Evolutionary conservation across 176 grass and related monocot species (phyloP).

Genomic region (Oryza coarctata): DNA sequence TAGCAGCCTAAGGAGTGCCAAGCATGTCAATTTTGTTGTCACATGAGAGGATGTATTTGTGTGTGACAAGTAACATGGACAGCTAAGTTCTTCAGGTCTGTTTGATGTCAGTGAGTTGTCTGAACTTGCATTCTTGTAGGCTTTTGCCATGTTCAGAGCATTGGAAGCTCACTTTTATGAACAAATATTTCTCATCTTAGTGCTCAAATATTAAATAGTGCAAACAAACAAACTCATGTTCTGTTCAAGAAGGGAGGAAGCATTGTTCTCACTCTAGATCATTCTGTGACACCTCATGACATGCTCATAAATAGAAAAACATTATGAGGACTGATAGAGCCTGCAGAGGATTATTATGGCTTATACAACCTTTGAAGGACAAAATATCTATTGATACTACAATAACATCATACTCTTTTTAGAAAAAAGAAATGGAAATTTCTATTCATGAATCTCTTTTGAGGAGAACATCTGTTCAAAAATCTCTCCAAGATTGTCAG

Average conservation of each 20-base stretch:
- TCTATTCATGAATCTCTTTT: too few relatives aligned
- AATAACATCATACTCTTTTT: too few relatives aligned
- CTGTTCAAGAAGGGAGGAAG: neutral
- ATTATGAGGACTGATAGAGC: too few relatives aligned
- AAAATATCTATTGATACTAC: too few relatives aligned
- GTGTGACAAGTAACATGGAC: conserved; percentile 11
- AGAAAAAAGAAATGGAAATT: too few relatives aligned
- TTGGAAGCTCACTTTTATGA: neutral
- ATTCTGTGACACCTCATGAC: too few relatives aligned
- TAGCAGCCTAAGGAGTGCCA: neutral
- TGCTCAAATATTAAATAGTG: neutral
- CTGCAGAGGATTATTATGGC: too few relatives aligned
- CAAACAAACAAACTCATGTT: neutral
- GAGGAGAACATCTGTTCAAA: too few relatives aligned
- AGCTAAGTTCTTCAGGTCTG: neutral
- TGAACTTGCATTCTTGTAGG: neutral
- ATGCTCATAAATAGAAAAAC: neutral
- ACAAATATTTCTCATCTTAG: neutral
- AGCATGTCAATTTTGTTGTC: neutral
- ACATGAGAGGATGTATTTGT: neutral
- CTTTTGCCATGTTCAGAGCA: neutral
- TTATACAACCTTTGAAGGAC: too few relatives aligned
- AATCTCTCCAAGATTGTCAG: too few relatives aligned
- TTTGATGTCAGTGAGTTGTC: neutral
- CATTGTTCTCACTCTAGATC: neutral